These are phyloP conservation scores for Closterium sp. DNA, from an alignment of 139 green algal genomes.

Conservation along the genomic window DNA sequence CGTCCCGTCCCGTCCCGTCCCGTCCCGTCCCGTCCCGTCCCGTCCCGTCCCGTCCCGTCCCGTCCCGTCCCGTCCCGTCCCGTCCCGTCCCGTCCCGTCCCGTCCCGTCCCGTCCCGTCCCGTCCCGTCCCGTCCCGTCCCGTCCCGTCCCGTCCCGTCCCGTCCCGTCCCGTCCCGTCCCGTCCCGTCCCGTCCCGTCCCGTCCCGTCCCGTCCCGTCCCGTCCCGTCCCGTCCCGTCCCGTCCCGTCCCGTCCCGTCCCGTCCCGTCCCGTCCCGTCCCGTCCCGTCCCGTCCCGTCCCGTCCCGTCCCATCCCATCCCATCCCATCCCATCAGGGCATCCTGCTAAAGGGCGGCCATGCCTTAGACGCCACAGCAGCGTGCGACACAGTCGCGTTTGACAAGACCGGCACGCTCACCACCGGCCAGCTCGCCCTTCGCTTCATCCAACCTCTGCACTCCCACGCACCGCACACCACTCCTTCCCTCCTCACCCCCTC, in stretches of 20 bases:
- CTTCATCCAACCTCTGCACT: conserved; percentile 40
- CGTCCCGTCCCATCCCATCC: background rate
- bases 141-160: conserved; percentile 31
- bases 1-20: conserved; percentile 7
- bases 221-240: conserved; percentile 23
- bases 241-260: conserved; percentile 38
- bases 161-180: conserved; percentile 25
- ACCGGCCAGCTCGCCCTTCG: conserved; percentile 42
- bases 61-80: conserved; percentile 25
- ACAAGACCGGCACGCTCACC: conserved; percentile 61
- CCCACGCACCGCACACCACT: conserved; percentile 8
- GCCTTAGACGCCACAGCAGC: conserved; percentile 44
- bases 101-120: conserved; percentile 7
- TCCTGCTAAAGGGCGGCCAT: conserved; percentile 49
- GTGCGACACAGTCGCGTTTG: conserved; percentile 54
- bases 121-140: conserved; percentile 23
- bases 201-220: conserved; percentile 7
- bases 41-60: conserved; percentile 31
- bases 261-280: no score
- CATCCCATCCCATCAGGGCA: conserved; percentile 27
- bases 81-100: background rate
- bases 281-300: background rate
- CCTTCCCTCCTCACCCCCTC: background rate
- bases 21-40: conserved; percentile 23
- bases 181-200: background rate